A percentile compares a stretch with the other conserved stretches of the same genome.
phyloP scores from a whole-genome alignment of 345 rosid species.

The Eucalyptus lansdowneana region DNA sequence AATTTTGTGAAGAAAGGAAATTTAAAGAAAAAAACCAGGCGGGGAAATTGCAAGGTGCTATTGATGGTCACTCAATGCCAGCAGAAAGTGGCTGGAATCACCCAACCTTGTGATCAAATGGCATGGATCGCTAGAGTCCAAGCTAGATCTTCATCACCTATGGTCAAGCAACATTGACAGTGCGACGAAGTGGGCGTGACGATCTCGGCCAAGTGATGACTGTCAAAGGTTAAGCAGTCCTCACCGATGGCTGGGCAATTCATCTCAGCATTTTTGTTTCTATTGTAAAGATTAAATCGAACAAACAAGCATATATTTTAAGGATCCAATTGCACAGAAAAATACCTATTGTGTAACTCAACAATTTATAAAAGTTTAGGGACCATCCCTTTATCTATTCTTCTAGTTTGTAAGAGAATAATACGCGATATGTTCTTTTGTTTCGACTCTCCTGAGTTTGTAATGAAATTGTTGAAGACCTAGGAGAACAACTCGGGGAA shows the following conservation, averaged over 20 bases:
- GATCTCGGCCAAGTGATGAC: not conserved
- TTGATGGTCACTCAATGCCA: fast-evolving
- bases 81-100: fast-evolving
- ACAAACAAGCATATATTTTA: not conserved
- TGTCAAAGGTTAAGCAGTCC: not conserved
- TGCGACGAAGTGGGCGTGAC: fast-evolving
- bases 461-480: not conserved
- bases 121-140: not conserved
- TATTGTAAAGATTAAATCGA: not conserved
- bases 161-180: not conserved
- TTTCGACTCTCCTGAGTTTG: not conserved
- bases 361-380: not conserved
- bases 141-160: not conserved
- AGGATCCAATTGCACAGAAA: too few relatives aligned
- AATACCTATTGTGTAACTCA: fast-evolving
- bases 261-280: fast-evolving
- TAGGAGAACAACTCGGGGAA: not conserved
- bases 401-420: not conserved
- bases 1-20: not conserved
- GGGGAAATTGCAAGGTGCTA: fast-evolving
- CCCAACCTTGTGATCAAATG: not conserved
- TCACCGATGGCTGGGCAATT: fast-evolving
- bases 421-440: not conserved
- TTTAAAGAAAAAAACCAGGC: not conserved
- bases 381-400: not conserved